Percentiles rank a stretch among this genome's conserved stretches.
Evolutionary conservation across 1,284 basidiomycete species (phyloP).

Genomic region (Ustilago loliicola): DNA sequence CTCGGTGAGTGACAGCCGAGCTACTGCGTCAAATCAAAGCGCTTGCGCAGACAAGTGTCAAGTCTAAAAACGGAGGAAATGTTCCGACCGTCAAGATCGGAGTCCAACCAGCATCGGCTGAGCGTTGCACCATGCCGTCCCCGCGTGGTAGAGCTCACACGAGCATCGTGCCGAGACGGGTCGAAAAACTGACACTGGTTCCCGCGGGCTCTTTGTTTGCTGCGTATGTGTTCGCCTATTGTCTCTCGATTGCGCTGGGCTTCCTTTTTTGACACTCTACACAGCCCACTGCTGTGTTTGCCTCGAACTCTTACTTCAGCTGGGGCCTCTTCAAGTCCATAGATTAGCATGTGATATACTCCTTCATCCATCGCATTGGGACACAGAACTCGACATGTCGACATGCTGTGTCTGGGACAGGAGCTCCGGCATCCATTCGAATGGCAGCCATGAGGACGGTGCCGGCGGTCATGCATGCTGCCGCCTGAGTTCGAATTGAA

Average conservation of each 20-base stretch:
- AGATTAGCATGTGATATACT: too few relatives aligned
- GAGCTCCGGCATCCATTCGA: too few relatives aligned
- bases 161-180: neutral
- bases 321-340: too few relatives aligned
- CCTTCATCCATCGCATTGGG: too few relatives aligned
- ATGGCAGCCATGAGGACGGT: neutral
- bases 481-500: neutral
- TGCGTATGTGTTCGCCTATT: too few relatives aligned
- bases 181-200: too few relatives aligned
- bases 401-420: too few relatives aligned
- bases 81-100: slow-evolving; percentile 6
- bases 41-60: neutral
- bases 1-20: neutral
- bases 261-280: neutral
- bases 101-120: neutral
- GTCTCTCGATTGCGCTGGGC: neutral
- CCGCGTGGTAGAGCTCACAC: neutral
- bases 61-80: neutral
- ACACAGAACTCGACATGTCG: neutral
- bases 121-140: neutral
- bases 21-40: neutral
- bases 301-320: too few relatives aligned
- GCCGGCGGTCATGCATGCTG: slow-evolving; percentile 1
- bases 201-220: too few relatives aligned
- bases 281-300: neutral